These are phyloP conservation scores for Ballota nigra DNA, from an alignment of 257 asterid species.

Conservation along the genomic window DNA sequence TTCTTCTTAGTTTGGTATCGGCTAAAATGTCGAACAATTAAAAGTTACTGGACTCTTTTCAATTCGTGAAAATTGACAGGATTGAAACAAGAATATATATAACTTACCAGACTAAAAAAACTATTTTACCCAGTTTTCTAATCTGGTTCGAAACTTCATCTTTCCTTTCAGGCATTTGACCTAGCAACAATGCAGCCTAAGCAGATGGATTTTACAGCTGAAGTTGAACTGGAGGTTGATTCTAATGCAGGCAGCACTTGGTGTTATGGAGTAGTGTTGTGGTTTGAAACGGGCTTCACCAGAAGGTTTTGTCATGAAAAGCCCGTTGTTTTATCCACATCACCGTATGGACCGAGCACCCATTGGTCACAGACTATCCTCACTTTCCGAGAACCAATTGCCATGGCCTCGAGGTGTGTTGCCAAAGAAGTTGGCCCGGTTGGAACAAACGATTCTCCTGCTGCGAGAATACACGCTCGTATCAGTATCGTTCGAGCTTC, in stretches of 20 bases:
- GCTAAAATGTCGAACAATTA: no score
- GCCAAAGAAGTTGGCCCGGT: conserved; percentile 31
- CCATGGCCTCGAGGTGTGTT: conserved; percentile 41
- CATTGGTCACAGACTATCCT: conserved; percentile 96
- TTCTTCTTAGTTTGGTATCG: no score
- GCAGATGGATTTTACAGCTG: conserved; percentile 84
- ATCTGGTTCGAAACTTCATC: conserved; percentile 12
- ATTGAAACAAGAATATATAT: no score
- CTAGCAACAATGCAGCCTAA: conserved; percentile 71
- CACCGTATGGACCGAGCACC: conserved; percentile 74
- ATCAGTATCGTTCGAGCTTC: conserved; percentile 71
- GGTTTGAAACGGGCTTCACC: conserved; percentile 93
- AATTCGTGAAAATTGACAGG: no score
- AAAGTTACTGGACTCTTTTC: no score
- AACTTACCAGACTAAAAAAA: no score
- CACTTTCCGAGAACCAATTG: conserved; percentile 80
- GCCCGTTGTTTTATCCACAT: conserved; percentile 74
- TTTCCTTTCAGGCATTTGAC: conserved; percentile 68
- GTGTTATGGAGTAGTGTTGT: conserved; percentile 85
- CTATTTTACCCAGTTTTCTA: no score
- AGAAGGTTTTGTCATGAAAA: conserved; percentile 77
- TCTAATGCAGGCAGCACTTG: conserved; percentile 32
- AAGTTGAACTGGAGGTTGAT: conserved; percentile 50
- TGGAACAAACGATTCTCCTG: conserved; percentile 68
- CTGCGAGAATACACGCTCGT: conserved; percentile 57